A percentile compares a stretch with the other conserved stretches of the same genome.
phyloP scores from a whole-genome alignment of 345 rosid genomes.

The Hypericum perforatum region DNA sequence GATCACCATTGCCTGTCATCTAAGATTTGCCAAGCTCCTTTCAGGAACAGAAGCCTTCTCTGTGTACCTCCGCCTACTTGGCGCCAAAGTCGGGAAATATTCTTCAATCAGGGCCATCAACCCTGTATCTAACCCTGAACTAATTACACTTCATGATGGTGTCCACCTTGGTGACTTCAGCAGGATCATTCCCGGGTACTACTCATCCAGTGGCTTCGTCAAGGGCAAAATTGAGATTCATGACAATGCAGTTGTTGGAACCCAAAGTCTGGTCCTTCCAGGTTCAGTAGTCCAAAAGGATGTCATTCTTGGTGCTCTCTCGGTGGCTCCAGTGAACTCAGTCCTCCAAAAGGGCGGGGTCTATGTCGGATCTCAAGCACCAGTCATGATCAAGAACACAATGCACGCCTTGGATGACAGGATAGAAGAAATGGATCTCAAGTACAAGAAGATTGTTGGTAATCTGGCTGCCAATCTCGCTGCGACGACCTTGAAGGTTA shows the following conservation, averaged over 20 bases:
- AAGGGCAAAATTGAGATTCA: constrained; percentile 31
- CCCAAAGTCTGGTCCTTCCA: constrained; percentile 54
- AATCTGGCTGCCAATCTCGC: constrained; percentile 50
- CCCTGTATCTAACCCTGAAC: constrained; percentile 40
- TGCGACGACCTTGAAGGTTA: constrained; percentile 50
- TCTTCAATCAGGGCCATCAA: constrained; percentile 63
- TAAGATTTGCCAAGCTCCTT: constrained; percentile 48
- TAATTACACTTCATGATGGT: constrained; percentile 37
- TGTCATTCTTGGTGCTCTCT: constrained; percentile 58
- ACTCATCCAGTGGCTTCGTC: constrained; percentile 29
- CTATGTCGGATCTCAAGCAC: constrained; percentile 48
- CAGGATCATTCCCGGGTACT: constrained; percentile 36
- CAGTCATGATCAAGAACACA: constrained; percentile 53
- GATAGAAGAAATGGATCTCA: constrained; percentile 63
- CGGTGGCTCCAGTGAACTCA: constrained; percentile 47
- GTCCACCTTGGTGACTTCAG: constrained; percentile 67
- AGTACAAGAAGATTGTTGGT: constrained; percentile 55
- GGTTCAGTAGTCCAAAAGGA: constrained; percentile 35
- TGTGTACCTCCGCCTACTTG: constrained; percentile 41
- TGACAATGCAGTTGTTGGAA: constrained; percentile 51
- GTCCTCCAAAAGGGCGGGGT: constrained; percentile 46
- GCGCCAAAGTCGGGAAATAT: constrained; percentile 41
- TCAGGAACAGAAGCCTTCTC: constrained; percentile 62
- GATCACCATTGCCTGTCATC: constrained; percentile 47
- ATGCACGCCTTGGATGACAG: constrained; percentile 52